These are phyloP conservation scores for Acmispon strigosus DNA, from an alignment of 306 rosid genomes.

Conservation along the genomic window DNA sequence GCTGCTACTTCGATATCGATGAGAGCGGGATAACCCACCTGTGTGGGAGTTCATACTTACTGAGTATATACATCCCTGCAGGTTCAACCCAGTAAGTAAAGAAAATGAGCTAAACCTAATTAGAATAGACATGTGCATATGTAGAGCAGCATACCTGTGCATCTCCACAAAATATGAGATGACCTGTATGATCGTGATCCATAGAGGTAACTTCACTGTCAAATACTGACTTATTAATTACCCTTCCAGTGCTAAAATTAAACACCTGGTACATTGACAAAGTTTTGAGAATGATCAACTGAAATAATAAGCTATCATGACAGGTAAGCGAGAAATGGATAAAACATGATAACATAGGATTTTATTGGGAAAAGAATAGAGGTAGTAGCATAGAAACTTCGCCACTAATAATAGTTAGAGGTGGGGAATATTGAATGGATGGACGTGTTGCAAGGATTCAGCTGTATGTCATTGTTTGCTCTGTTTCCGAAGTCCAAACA, in stretches of 20 bases:
- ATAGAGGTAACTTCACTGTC: constrained; percentile 82
- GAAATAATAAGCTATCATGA: background rate
- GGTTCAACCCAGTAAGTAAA: constrained; percentile 27
- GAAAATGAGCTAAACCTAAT: constrained; percentile 12
- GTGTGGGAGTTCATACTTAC: constrained; percentile 82
- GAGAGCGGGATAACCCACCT: constrained; percentile 81
- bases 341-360: background rate
- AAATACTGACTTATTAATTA: constrained; percentile 58
- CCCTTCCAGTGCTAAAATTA: constrained; percentile 97
- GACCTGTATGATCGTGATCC: constrained; percentile 92
- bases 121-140: constrained; percentile 7
- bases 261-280: constrained; percentile 56
- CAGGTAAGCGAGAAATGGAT: background rate
- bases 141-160: constrained; percentile 45
- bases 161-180: constrained; percentile 86
- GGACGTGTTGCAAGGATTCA: constrained; percentile 7
- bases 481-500: background rate
- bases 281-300: background rate
- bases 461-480: background rate
- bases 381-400: background rate
- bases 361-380: background rate
- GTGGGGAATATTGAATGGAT: background rate
- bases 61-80: constrained; percentile 86
- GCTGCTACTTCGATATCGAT: constrained; percentile 65
- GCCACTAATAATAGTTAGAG: background rate